Evolutionary conservation across 2,329 filamentous ascomycete genomes (phyloP), one percentile per base, ranked within the genome.

Genomic region (Daldinia sp.): DNA sequence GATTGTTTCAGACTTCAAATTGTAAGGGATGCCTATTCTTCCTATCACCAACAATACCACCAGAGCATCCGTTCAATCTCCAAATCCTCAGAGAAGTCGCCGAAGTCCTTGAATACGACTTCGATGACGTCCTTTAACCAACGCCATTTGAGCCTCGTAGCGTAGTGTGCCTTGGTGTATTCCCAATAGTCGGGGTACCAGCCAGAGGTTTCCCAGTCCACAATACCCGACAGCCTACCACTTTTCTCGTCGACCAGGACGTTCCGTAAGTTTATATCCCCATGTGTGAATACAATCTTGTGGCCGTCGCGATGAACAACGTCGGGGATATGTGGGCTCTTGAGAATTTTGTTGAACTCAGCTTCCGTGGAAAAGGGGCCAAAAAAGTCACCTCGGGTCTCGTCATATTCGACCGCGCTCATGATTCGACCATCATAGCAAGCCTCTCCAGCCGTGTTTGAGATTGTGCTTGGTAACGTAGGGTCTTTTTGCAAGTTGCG

Each of bases 191-290:
- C 75, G 6, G 74, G 74, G 53, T 75, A 77, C 33, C 70, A 76
- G 7, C 76, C 75, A 0, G 75, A 57, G 10, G 41, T 73, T 63
- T 78, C 76, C 75, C 74, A 79, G 42, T 78, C 75, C 2, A 79
- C 67, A 28, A 78, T 76, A 0, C 75, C 76, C 3, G 67, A 74
- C 20, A 78, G 13, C 37, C 58, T 75, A 44, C 64, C 67, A 9
- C 65, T 72, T 48, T 61, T 72, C 37, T 74, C 74, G 60, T 78
- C 76, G 2, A 81, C 72, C 15, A 79, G 57, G 23, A 81, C 79
- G 50, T 80, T 81, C 6, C 76, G 71, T 1, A 75, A 69, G 48
- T 78, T 79, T 5, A 81, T 72, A 54, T 80, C 78, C 4, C 39
- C 41, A 9, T 42, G 41, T 7, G 41, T 18, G 41, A 42, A 42